A percentile compares a stretch with the other conserved stretches of the same genome.
These are phyloP conservation scores for Isoetes taiwanensis DNA, from an alignment of 75 land plant species.

Conservation along the genomic window DNA sequence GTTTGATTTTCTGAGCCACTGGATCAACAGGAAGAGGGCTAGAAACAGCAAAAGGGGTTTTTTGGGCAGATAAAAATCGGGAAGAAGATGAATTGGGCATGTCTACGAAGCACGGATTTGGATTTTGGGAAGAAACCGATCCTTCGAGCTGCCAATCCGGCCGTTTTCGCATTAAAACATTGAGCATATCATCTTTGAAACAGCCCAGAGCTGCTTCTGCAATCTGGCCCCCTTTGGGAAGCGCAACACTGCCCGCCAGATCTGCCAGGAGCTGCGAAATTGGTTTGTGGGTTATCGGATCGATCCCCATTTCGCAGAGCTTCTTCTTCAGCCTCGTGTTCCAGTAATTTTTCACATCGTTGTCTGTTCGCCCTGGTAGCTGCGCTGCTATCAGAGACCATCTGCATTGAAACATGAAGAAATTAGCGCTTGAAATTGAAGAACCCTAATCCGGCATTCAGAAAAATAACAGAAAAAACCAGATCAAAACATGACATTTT, in stretches of 20 bases:
- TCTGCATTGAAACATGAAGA: too few species aligned
- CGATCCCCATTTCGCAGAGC: slow-evolving; percentile 93
- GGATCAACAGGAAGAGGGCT: slow-evolving; percentile 9
- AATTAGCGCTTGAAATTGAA: too few species aligned
- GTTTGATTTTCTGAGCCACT: slow-evolving; percentile 17
- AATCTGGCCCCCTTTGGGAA: slow-evolving; percentile 68
- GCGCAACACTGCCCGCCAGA: slow-evolving; percentile 47
- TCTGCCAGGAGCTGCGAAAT: slow-evolving; percentile 94
- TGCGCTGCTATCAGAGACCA: slow-evolving; percentile 93
- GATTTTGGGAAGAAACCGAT: neutral
- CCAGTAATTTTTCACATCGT: slow-evolving; percentile 97
- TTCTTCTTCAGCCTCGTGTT: slow-evolving; percentile 97
- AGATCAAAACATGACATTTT: too few species aligned
- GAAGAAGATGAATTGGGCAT: neutral
- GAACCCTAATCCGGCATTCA: too few species aligned
- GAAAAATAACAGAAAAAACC: too few species aligned
- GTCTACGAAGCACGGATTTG: slow-evolving; percentile 5
- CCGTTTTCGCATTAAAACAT: slow-evolving; percentile 42
- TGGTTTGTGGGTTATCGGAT: slow-evolving; percentile 95
- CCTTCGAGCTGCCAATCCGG: slow-evolving; percentile 21
- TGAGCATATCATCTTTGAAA: slow-evolving; percentile 98
- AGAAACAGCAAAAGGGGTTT: neutral
- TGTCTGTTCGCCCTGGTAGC: slow-evolving; percentile 90
- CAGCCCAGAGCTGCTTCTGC: slow-evolving; percentile 98
- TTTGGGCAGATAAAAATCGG: slow-evolving; percentile 1